Conservation (phyloP, 257 asterid genomes). For the Forsythia suspensa region DNA sequence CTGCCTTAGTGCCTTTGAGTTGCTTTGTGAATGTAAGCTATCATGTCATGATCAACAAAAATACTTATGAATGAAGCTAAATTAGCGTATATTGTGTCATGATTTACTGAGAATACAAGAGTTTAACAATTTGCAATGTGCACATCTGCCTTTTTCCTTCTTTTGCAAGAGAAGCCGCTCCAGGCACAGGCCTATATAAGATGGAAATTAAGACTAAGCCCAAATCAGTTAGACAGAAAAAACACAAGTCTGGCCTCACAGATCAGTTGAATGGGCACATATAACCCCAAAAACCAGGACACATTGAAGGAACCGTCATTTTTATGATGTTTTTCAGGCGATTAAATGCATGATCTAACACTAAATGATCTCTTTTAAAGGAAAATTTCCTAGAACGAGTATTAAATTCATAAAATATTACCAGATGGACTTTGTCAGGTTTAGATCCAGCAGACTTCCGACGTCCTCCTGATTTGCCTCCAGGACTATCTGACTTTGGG, state of each 20-base stretch:
- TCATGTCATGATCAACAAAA: not conserved
- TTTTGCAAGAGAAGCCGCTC: not conserved
- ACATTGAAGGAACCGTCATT: not conserved
- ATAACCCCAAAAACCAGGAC: not conserved
- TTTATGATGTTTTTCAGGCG: not conserved
- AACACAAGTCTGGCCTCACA: not conserved
- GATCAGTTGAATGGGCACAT: not conserved
- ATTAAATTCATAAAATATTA: conserved; percentile 39
- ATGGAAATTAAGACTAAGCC: not conserved
- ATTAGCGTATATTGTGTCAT: not conserved
- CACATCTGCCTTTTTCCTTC: not conserved
- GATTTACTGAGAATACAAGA: not conserved
- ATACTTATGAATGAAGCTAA: not conserved
- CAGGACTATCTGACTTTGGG: conserved; percentile 72
- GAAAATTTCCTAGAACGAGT: not conserved
- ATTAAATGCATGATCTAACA: not conserved
- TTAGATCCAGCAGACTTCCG: conserved; percentile 90
- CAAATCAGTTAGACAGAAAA: not conserved
- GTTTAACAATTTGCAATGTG: not conserved
- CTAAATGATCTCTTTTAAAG: no score
- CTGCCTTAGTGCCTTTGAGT: not conserved
- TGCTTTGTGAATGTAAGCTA: not conserved
- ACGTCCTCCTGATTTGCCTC: conserved; percentile 78
- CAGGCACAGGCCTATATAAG: not conserved
- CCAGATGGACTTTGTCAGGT: conserved; percentile 91